Evolutionary conservation across 768 basidiomycete genomes (phyloP).

Genomic region (Calocybe gangraenosa): DNA sequence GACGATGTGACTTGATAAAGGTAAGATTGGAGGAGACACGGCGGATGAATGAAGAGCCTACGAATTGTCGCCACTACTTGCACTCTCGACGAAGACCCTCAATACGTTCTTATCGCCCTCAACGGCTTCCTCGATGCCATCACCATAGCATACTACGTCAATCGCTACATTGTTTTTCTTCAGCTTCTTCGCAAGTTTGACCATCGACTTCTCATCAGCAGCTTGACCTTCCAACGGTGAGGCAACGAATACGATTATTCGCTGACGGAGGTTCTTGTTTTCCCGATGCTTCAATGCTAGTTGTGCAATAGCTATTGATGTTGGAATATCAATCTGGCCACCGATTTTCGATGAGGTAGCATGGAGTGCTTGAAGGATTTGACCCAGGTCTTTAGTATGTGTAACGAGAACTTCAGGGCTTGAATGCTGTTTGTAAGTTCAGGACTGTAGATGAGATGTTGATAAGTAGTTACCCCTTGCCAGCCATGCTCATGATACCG

Average conservation of each 20-base stretch:
- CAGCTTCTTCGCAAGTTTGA: constrained; percentile 91
- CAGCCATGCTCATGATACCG: constrained; percentile 97
- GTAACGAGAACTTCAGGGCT: constrained; percentile 97
- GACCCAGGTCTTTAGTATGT: constrained; percentile 92
- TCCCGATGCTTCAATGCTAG: constrained; percentile 96
- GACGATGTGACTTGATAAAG: constrained; percentile 66
- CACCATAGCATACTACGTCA: constrained; percentile 88
- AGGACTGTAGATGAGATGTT: background rate
- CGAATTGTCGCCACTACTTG: constrained; percentile 83
- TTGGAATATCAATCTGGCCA: constrained; percentile 82
- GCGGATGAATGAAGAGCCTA: constrained; percentile 32
- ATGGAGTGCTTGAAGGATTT: constrained; percentile 81
- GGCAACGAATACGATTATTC: constrained; percentile 91
- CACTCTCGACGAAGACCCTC: constrained; percentile 78
- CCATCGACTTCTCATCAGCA: constrained; percentile 74
- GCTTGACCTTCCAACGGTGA: constrained; percentile 75
- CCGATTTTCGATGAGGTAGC: constrained; percentile 65
- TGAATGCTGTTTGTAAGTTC: background rate
- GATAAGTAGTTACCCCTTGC: constrained; percentile 69
- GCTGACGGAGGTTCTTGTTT: constrained; percentile 97
- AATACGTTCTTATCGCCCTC: constrained; percentile 66
- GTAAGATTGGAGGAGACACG: background rate
- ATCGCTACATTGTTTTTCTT: constrained; percentile 99
- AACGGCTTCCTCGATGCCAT: constrained; percentile 67
- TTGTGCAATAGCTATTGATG: constrained; percentile 90